A percentile compares a stretch with the other conserved stretches of the same genome.
These are phyloP conservation scores for Mrakia hoshinonis DNA, from an alignment of 768 basidiomycete species.

Conservation along the genomic window DNA sequence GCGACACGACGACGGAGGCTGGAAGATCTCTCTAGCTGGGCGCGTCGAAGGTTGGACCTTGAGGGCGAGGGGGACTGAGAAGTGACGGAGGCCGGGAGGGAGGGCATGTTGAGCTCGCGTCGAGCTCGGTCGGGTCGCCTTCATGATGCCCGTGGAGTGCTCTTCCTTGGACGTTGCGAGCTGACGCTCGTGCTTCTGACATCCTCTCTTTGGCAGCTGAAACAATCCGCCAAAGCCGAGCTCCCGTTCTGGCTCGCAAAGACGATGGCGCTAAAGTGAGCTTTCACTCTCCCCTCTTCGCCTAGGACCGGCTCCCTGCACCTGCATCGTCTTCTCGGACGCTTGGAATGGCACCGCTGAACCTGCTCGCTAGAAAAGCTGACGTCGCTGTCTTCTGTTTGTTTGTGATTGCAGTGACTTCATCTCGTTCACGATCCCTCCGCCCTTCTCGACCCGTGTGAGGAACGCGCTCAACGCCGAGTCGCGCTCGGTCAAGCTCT, in stretches of 20 bases:
- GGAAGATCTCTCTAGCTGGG: too few species aligned
- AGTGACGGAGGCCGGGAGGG: background rate
- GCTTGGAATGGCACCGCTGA: too few species aligned
- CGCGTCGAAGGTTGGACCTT: too few species aligned
- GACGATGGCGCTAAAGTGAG: constrained; percentile 70
- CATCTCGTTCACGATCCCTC: constrained; percentile 77
- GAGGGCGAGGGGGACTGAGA: too few species aligned
- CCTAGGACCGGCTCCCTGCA: background rate
- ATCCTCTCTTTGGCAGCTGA: constrained; percentile 51
- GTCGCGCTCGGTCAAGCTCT: constrained; percentile 70
- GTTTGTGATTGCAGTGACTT: constrained; percentile 54
- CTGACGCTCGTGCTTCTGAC: constrained; percentile 12
- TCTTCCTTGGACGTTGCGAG: background rate
- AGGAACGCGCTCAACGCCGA: constrained; percentile 83
- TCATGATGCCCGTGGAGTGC: too few species aligned
- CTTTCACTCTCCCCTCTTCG: constrained; percentile 3
- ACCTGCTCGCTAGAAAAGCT: too few species aligned
- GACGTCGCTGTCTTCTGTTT: too few species aligned
- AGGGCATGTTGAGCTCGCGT: constrained; percentile 6
- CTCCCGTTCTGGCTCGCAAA: constrained; percentile 88
- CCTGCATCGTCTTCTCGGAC: too few species aligned
- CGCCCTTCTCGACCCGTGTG: constrained; percentile 66
- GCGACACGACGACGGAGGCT: background rate
- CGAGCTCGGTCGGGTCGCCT: background rate
- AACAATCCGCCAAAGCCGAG: constrained; percentile 63